A percentile compares a stretch with the other conserved stretches of the same genome.
Evolutionary conservation across 441 rosid species (phyloP).

Genomic region (Erodium texanum): DNA sequence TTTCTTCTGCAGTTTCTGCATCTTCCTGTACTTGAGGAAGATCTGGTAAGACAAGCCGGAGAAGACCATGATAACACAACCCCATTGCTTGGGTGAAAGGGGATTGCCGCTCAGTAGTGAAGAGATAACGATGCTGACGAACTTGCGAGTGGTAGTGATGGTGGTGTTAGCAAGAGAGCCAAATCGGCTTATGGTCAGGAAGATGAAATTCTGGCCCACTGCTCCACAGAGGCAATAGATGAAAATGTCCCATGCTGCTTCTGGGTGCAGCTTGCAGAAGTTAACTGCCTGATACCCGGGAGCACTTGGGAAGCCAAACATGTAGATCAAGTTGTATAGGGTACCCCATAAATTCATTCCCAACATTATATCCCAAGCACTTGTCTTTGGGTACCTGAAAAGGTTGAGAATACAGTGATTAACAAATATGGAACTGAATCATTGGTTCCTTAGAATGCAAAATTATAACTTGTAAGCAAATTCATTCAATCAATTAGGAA

Average conservation of each 20-base stretch:
- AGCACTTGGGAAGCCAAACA: slow-evolving; percentile 74
- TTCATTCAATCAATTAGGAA: background rate
- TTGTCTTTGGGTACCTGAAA: slow-evolving; percentile 69
- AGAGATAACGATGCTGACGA: slow-evolving; percentile 82
- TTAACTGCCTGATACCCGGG: slow-evolving; percentile 60
- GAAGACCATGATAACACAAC: slow-evolving; percentile 83
- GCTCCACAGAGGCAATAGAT: slow-evolving; percentile 86
- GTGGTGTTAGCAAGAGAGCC: slow-evolving; percentile 93
- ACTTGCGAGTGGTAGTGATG: slow-evolving; percentile 87
- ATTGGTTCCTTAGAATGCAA: too few relatives aligned
- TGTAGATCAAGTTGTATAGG: slow-evolving; percentile 73
- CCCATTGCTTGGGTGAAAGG: slow-evolving; percentile 82
- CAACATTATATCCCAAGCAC: slow-evolving; percentile 92
- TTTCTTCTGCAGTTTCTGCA: slow-evolving; percentile 69
- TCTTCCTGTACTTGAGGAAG: slow-evolving; percentile 73
- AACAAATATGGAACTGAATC: background rate
- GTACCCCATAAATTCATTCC: slow-evolving; percentile 98
- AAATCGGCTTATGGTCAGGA: slow-evolving; percentile 77
- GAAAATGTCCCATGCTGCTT: slow-evolving; percentile 82
- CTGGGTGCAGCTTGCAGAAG: slow-evolving; percentile 81
- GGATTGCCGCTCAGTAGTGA: slow-evolving; percentile 87
- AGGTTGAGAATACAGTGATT: background rate
- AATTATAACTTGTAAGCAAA: too few relatives aligned
- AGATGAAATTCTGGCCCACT: slow-evolving; percentile 92
- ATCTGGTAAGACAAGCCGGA: slow-evolving; percentile 88